A percentile compares a stretch with the other conserved stretches of the same genome.
Conservation (phyloP, 495 filamentous ascomycete genomes). For the Lasiosphaeria hispida region DNA sequence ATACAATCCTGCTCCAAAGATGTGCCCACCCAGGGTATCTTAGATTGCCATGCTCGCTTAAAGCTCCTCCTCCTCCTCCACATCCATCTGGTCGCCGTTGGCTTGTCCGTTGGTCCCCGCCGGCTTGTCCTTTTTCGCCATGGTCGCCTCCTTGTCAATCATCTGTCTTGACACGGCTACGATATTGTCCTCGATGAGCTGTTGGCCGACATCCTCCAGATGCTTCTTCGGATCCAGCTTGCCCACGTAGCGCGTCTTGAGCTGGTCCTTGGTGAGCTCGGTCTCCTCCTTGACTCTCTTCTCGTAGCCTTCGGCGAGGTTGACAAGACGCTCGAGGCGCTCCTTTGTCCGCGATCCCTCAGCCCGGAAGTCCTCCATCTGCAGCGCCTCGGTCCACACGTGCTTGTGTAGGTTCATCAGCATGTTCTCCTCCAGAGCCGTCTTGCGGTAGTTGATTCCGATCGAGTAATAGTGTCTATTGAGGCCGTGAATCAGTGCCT, state of each 20-base stretch:
- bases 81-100: constrained; percentile 57
- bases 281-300: constrained; percentile 98
- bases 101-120: constrained; percentile 48
- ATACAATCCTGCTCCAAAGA: constrained; percentile 26
- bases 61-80: constrained; percentile 49
- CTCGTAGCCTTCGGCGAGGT: constrained; percentile 92
- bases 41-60: constrained; percentile 23
- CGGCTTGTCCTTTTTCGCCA: constrained; percentile 51
- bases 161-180: constrained; percentile 94
- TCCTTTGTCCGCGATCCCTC: constrained; percentile 83
- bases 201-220: constrained; percentile 91
- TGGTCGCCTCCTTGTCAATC: constrained; percentile 96
- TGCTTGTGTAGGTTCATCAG: constrained; percentile 99
- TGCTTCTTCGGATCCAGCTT: constrained; percentile 99
- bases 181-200: constrained; percentile 98
- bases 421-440: constrained; percentile 98
- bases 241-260: constrained; percentile 98
- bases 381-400: constrained; percentile 94
- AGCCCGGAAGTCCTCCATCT: constrained; percentile 93
- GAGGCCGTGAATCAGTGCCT: constrained; percentile 96
- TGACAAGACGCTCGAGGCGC: constrained; percentile 80
- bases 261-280: constrained; percentile 91
- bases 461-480: constrained; percentile 99
- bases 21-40: constrained; percentile 12
- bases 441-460: constrained; percentile 96